Conservation (phyloP, 176 grass and related monocot genomes). For the Puccinellia tenuiflora region DNA sequence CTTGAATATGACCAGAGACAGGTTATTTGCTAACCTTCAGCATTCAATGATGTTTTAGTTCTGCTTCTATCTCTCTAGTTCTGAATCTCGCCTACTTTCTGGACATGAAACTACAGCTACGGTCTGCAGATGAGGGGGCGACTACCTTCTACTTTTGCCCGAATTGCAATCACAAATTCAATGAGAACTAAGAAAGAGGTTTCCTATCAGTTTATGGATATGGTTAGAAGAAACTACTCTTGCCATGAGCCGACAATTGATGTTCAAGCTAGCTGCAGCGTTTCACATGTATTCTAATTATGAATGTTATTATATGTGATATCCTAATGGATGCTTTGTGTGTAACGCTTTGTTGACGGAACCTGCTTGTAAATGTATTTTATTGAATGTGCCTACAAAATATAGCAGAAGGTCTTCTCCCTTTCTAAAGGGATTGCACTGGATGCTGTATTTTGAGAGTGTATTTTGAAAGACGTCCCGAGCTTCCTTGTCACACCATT, state of each 20-base stretch:
- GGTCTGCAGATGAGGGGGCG: constrained; percentile 76
- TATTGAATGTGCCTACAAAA: neutral
- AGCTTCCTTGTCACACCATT: no score
- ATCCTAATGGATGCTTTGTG: neutral
- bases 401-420: neutral
- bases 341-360: neutral
- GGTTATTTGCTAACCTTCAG: constrained; percentile 28
- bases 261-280: neutral
- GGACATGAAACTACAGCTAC: constrained; percentile 49
- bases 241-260: neutral
- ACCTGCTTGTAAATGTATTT: neutral
- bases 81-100: neutral
- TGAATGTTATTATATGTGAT: neutral
- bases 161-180: constrained; percentile 30
- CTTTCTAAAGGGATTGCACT: no score
- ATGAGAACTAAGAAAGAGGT: constrained; percentile 33
- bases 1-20: constrained; percentile 65
- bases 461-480: no score
- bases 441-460: no score
- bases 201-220: neutral
- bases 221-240: neutral
- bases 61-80: neutral
- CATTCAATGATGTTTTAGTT: neutral
- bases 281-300: neutral
- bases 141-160: constrained; percentile 61